Evolutionary conservation across 257 asterid genomes (phyloP), one percentile per base, ranked within the genome.

Genomic region (Ilex aquifolium): DNA sequence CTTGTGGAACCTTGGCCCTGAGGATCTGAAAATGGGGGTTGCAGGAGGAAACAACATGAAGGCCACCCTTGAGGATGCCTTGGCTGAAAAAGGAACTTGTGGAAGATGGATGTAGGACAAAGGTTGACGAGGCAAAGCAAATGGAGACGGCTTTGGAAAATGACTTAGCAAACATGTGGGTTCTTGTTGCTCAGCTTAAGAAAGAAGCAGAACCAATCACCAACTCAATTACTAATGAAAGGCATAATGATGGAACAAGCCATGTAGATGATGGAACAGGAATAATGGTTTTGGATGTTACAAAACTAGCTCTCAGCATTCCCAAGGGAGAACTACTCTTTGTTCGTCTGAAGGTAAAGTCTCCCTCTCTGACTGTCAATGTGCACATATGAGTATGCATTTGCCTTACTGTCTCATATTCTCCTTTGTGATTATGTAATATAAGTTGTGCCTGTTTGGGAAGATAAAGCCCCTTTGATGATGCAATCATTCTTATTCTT

Each of bases 101-200:
- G 72, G 95, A 88, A 74, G 96, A 82, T 39, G 96, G 88, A 75
- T 84, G 71, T 66, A 74, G 91, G 72, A 94, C 83, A 83, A 84
- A 81, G 71, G 73, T 75, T 68, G 96, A 88, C 60, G 99, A 85
- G 74, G 79, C 87, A 7, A 90, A 86, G 95, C 83, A 81, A 78
- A 85, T 95, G 75, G 99, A 94, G 79, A 81, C 95, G 0, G 75
- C 85, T 69, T 72, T 94, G 67, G 99, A 94, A 68, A 94, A 94
- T 81, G 99, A 94, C 70, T 77, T 94, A 70, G 96, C 99, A 46
- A 94, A 94, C 65, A 94, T 94, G 99, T 94, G 99, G 99, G 95
- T 94, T 68, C 91, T 90, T 31, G 93, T 94, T 76, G 90, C 99
- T 65, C 97, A 84, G 83, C 81, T 93, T 65, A 93, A 86, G 80